Base-by-base conservation (phyloP, 768 basidiomycete species). In the Leccinum ochraceum region DNA sequence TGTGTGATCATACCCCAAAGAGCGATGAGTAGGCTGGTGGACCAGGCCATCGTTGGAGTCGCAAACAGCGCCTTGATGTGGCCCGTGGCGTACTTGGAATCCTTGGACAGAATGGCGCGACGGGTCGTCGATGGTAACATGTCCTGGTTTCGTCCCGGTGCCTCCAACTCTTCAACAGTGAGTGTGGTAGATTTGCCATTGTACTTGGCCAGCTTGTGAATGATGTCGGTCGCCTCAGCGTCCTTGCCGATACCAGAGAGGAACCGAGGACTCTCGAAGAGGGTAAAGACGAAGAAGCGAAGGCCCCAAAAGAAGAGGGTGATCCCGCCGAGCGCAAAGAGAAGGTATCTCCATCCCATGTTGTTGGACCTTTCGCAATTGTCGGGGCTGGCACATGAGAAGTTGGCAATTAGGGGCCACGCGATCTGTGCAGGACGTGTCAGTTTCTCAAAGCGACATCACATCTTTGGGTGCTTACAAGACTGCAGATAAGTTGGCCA, bases 301-400 rank as follows among this genome's bases (percentile, higher is more conserved):
- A 83, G 60, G 11, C 67, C 74, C 78, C 82, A 86, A n/a, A 85
- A 69, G 56, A 84, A 60, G 46, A 87, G 74, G 30, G 79, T 83
- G 44, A 86, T 60, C 9, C 77, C 83, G 3, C 85, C 83, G 42
- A 85, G 78, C 0, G 77, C 76, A 67, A 83, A 79, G 34, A 85
- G 71, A 26, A 85, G 77, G 66, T 86, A 86, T 30, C 86, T 76
- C 86, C 86, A 87, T 22, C 86, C 85, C 85, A 84, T 86, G 63
- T 86, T 87, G n/a, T 81, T 63, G 2, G 75, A 69, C 52, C 74
- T 78, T 39, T 75, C 60, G 60, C 83, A 83, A 3, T 73, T 65
- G 4, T 58, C 60, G 0, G 73, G 17, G 3, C 69, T 63, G 0
- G n/a, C n/a, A n/a, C n/a, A n/a, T n/a, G n/a, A n/a, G n/a, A n/a